Evolutionary conservation across 805 yeast genomes (phyloP).

Genomic region (Cyberlindnera xishuangbannaensis): DNA sequence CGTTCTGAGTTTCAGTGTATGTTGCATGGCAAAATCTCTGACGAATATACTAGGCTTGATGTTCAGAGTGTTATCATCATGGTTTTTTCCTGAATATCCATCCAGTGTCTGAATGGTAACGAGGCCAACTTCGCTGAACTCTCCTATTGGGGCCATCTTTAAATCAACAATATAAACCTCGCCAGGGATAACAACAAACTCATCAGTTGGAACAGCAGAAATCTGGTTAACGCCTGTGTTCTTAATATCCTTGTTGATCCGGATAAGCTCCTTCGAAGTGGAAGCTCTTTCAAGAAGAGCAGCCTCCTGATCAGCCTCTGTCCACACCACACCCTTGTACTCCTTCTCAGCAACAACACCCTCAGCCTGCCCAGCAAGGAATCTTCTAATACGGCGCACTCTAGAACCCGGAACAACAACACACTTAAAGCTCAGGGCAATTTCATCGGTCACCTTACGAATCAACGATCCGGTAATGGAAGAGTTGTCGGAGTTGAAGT

Average conservation of each 20-base stretch:
- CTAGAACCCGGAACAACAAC: conserved; percentile 88
- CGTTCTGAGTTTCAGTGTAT: conserved; percentile 68
- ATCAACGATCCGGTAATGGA: conserved; percentile 64
- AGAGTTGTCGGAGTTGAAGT: conserved; percentile 22
- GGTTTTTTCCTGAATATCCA: conserved; percentile 55
- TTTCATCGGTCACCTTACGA: conserved; percentile 72
- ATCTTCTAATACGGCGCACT: conserved; percentile 86
- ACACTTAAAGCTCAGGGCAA: conserved; percentile 82
- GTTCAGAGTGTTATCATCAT: conserved; percentile 43
- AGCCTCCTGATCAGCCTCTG: conserved; percentile 74
- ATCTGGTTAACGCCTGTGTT: conserved; percentile 32
- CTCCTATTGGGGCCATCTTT: conserved; percentile 63
- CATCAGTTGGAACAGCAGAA: conserved; percentile 71
- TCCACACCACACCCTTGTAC: conserved; percentile 88
- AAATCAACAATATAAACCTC: conserved; percentile 86
- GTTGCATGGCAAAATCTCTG: conserved; percentile 81
- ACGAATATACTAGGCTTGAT: conserved; percentile 68
- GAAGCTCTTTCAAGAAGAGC: conserved; percentile 40
- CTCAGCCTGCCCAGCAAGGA: conserved; percentile 93
- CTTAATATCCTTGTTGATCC: conserved; percentile 31
- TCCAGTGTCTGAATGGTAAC: conserved; percentile 65
- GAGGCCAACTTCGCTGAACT: conserved; percentile 53
- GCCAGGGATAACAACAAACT: conserved; percentile 67
- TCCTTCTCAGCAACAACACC: conserved; percentile 88
- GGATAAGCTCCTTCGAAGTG: conserved; percentile 35